A percentile compares a stretch with the other conserved stretches of the same genome.
Conservation (phyloP, 2,329 filamentous ascomycete genomes). For the Samsoniella hepiali region DNA sequence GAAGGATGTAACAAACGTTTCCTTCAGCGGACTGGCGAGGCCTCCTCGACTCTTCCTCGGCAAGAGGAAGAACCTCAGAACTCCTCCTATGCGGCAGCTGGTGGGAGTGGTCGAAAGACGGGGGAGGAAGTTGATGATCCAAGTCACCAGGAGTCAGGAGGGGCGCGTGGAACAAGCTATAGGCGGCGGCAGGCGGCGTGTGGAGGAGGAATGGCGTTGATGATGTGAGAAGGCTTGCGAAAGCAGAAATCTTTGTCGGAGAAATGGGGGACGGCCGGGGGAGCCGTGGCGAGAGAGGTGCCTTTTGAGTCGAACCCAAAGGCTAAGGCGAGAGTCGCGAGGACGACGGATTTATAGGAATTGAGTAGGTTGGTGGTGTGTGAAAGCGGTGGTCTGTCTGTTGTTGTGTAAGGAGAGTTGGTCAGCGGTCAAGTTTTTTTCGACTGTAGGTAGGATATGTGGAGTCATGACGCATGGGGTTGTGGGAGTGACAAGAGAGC, state of each 20-base stretch:
- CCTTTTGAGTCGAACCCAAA: conserved; percentile 67
- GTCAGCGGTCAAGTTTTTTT: conserved; percentile 20
- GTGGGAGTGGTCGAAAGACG: conserved; percentile 59
- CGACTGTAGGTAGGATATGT: background rate
- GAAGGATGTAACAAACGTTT: conserved; percentile 90
- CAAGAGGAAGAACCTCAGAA: conserved; percentile 98
- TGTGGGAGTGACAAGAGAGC: background rate
- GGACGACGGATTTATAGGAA: conserved; percentile 3
- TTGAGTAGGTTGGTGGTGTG: background rate
- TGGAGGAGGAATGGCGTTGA: conserved; percentile 63
- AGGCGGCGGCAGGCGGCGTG: conserved; percentile 43
- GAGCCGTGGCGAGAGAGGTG: conserved; percentile 57
- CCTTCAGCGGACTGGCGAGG: conserved; percentile 88
- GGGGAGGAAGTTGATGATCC: conserved; percentile 44
- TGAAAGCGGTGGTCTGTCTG: background rate
- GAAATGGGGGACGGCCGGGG: conserved; percentile 57
- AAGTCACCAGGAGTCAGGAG: conserved; percentile 48
- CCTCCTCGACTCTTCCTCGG: conserved; percentile 99
- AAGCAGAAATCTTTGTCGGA: conserved; percentile 69
- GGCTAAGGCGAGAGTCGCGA: conserved; percentile 36
- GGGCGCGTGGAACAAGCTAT: conserved; percentile 46
- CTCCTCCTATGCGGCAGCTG: conserved; percentile 99
- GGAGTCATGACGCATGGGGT: conserved; percentile 16
- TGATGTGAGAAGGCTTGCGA: conserved; percentile 62
- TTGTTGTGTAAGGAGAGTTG: conserved; percentile 9